These are phyloP conservation scores for Capronia epimyces DNA, from an alignment of 2,329 filamentous ascomycete genomes.

Conservation along the genomic window DNA sequence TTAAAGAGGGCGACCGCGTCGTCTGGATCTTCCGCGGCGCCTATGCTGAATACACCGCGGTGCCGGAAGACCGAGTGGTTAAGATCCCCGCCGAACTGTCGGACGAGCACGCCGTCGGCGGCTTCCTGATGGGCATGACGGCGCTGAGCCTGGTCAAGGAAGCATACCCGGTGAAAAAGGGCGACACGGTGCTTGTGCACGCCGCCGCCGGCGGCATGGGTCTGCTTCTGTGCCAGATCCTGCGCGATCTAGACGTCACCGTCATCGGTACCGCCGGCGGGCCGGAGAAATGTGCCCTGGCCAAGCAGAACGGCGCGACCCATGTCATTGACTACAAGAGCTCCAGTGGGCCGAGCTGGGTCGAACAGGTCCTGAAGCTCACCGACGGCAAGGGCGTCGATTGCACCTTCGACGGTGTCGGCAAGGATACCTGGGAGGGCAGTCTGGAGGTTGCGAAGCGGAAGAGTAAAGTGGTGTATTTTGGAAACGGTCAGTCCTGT, in stretches of 20 bases:
- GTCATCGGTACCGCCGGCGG: constrained; percentile 76
- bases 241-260: constrained; percentile 65
- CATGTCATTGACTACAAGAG: constrained; percentile 74
- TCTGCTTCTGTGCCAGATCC: constrained; percentile 63
- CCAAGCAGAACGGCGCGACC: constrained; percentile 64
- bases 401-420: constrained; percentile 73
- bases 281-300: constrained; percentile 64
- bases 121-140: constrained; percentile 75
- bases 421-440: constrained; percentile 75
- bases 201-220: constrained; percentile 82
- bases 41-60: constrained; percentile 57
- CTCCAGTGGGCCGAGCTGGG: constrained; percentile 66
- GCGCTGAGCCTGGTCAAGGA: constrained; percentile 74
- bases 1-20: constrained; percentile 64
- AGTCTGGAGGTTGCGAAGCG: constrained; percentile 67
- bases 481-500: constrained; percentile 56
- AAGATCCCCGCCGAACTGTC: constrained; percentile 59
- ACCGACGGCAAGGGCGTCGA: constrained; percentile 67
- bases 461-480: constrained; percentile 72
- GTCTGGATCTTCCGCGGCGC: constrained; percentile 57
- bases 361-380: constrained; percentile 78
- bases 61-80: constrained; percentile 51
- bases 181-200: constrained; percentile 77
- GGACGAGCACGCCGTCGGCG: constrained; percentile 60
- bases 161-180: constrained; percentile 62